Evolutionary conservation across 169 alveolate genomes (phyloP), one percentile per base, ranked within the genome.

Genomic region (Plasmodium vivax): DNA sequence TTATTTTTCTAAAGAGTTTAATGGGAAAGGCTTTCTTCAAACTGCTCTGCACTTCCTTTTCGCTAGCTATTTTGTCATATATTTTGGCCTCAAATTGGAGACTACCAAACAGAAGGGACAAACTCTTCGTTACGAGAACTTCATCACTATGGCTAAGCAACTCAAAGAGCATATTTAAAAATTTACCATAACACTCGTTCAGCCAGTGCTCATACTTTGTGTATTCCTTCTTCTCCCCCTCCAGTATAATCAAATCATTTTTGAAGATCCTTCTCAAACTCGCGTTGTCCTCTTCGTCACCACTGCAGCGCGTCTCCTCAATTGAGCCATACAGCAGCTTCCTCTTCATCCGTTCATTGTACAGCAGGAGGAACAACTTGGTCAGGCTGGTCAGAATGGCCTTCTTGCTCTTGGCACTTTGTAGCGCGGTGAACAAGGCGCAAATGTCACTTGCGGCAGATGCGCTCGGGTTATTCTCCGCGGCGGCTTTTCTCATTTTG

Each of bases 111-210:
- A 92, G 41, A 1, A 92, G 45, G 32, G 87, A 82, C 34, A 92
- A 73, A 43, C 95, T 58, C 30, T 92, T 92, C n/a, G 83, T 92
- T 8, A 92, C 84, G 72, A 82, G 83, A 12, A 92, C 79, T 51
- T 92, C 95, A 82, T 92, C 95, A 71, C 83, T 75, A 82, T 92
- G 19, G 34, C 56, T 72, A 56, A 92, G 54, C 27, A 92, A 92
- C 84, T 92, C 92, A 82, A 92, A 92, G 23, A 92, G 51, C 41
- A 92, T 43, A 47, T 82, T 81, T 82, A 92, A 30, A 30, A 82
- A 92, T 82, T 92, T 92, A 8, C 82, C 95, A 34, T 82, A 92
- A 72, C 92, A 92, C 14, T 82, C 95, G 27, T 92, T 83, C 82
- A 92, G 47, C 95, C 95, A 92, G 36, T 72, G 27, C 12, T 92